Conservation (phyloP, 2,329 filamentous ascomycete genomes). For the Colletotrichum gloeosporioides region DNA sequence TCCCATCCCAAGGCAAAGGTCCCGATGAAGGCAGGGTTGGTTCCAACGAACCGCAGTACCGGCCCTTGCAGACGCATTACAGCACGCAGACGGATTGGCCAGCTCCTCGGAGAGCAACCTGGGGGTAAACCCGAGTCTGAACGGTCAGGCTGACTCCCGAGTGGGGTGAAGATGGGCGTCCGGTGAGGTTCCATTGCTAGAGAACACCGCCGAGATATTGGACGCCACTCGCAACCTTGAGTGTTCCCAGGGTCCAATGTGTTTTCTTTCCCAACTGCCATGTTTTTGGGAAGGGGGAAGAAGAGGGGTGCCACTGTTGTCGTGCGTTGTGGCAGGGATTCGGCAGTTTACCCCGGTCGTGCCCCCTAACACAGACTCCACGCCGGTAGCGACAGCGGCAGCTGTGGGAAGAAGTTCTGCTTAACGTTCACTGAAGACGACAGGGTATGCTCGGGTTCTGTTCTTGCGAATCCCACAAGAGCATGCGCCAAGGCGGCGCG, state of each 20-base stretch:
- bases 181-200: neutral
- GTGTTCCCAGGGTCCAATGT: neutral
- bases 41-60: neutral
- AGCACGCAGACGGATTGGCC: neutral
- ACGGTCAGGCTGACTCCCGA: neutral
- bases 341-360: conserved; percentile 9
- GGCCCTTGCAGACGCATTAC: neutral
- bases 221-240: neutral
- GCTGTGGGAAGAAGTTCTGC: neutral
- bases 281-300: neutral
- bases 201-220: neutral
- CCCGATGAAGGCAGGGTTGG: neutral
- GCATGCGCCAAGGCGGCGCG: neutral
- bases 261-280: neutral
- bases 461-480: neutral
- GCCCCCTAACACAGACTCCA: neutral
- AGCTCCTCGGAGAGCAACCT: neutral
- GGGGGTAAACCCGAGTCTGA: neutral
- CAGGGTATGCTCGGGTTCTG: neutral
- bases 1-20: neutral
- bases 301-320: neutral
- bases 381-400: neutral
- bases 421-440: neutral
- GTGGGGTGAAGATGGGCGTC: neutral
- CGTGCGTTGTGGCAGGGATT: neutral